phyloP scores from a whole-genome alignment of 1,284 basidiomycete species.

The Irpex sp. region DNA sequence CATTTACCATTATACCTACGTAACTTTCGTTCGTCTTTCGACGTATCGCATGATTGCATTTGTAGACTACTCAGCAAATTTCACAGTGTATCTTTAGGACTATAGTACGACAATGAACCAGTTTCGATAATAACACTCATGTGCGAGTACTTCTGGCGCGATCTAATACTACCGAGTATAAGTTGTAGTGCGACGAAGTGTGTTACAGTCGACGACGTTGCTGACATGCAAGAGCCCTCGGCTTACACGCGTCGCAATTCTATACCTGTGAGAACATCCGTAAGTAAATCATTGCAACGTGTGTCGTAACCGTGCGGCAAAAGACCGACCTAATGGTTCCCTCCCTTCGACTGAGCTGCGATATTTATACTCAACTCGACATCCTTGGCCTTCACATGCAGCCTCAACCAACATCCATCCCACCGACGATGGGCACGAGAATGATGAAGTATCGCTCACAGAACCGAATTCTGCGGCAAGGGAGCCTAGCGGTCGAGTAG shows the following conservation, averaged over 20 bases:
- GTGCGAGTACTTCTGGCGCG: too few relatives aligned
- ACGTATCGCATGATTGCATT: not conserved
- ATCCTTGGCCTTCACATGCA: constrained; percentile 7
- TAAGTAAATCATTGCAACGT: not conserved
- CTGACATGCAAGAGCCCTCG: too few relatives aligned
- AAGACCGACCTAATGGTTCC: not conserved
- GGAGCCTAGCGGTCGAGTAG: not conserved
- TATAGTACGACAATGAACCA: not conserved
- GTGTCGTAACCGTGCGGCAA: not conserved
- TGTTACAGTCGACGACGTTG: too few relatives aligned
- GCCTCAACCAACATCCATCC: constrained; percentile 6
- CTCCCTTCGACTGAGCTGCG: not conserved
- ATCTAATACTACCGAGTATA: too few relatives aligned
- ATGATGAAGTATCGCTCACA: not conserved
- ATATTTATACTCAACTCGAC: constrained; percentile 10
- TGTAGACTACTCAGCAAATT: not conserved
- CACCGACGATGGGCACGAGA: constrained; percentile 2
- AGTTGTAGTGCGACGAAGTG: too few relatives aligned
- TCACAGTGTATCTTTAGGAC: constrained; percentile 1
- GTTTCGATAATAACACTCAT: not conserved
- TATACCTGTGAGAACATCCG: not conserved
- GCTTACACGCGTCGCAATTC: not conserved
- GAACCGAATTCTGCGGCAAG: constrained; percentile 5
- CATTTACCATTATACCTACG: not conserved
- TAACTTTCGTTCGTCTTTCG: not conserved